Evolutionary conservation across 108 stramenopile species (phyloP), one percentile per base, ranked within the genome.

Genomic region (Pseudonitzschia multistriata): DNA sequence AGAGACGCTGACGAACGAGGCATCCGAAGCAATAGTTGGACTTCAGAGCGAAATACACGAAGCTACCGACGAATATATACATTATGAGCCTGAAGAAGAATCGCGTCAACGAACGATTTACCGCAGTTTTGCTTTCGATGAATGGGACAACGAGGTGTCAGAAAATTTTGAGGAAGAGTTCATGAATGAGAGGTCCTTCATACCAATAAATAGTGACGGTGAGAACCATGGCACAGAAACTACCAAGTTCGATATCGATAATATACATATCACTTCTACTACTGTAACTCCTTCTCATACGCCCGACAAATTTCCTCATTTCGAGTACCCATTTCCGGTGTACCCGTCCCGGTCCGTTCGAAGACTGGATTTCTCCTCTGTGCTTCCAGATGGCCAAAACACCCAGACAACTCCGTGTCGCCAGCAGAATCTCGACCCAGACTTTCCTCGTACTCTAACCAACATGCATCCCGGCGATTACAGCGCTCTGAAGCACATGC

Each of bases 111-210:
- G 47, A 22, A 60, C 10, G 19, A 74, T 74, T 67, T 45, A 49
- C 1, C 55, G 73, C 45, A 61, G 48, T 7, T 67, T 67, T 67
- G 64, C 73, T 22, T 74, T 74, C 67, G 73, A 74, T 61, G 66
- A 67, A 22, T 59, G 73, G 66, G 53, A 67, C 14, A 39, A 74
- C 22, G 66, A 67, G 15, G 42, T 29, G 22, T 60, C 62, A 1
- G 24, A 31, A 2, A 2, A 1, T 17, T 45, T 45, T 5, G 45
- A 17, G 13, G 42, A 45, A 3, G 8, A 45, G 8, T 17, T 1
- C 42, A 45, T 17, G 42, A 45, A 45, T 17, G 42, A 45, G 17
- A 17, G 3, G 3, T 45, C 17, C 17, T 45, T 45, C 42, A n/a
- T n/a, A 37, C 62, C 62, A 11, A 63, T 63, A 22, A 13, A 13